A percentile compares a stretch with the other conserved stretches of the same genome.
These are phyloP conservation scores for Delonix regia DNA, from an alignment of 306 rosid genomes.

Conservation along the genomic window DNA sequence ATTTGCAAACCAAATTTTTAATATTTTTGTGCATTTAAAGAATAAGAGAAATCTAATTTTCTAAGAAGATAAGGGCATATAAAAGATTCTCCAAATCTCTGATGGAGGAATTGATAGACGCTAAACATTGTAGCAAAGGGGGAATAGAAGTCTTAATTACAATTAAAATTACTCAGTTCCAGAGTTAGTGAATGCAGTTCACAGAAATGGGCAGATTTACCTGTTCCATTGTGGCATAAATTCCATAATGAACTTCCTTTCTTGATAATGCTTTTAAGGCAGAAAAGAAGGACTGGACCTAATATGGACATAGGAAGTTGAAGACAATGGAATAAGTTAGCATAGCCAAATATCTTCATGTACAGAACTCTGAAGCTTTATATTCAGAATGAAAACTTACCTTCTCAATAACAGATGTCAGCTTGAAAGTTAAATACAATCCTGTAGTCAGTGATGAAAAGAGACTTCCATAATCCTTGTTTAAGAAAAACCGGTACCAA, in stretches of 20 bases:
- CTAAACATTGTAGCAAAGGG: slow-evolving; percentile 12
- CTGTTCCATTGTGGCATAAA: slow-evolving; percentile 83
- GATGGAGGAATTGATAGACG: not conserved
- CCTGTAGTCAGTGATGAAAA: slow-evolving; percentile 92
- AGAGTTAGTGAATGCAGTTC: not conserved
- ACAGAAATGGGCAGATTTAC: slow-evolving; percentile 39
- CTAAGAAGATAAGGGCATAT: not conserved
- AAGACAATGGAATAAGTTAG: slow-evolving; percentile 7
- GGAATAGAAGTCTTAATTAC: not conserved
- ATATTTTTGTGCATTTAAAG: not conserved
- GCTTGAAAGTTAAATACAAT: slow-evolving; percentile 88
- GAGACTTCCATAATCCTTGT: slow-evolving; percentile 85
- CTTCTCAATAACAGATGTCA: slow-evolving; percentile 87
- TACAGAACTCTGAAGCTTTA: slow-evolving; percentile 4
- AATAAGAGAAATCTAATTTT: not conserved
- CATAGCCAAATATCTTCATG: slow-evolving; percentile 21
- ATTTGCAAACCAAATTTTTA: not conserved
- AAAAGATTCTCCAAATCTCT: not conserved
- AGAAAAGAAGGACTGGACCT: slow-evolving; percentile 77
- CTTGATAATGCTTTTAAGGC: slow-evolving; percentile 76
- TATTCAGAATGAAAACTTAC: slow-evolving; percentile 41
- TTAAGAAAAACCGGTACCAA: slow-evolving; percentile 88
- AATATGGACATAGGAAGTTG: slow-evolving; percentile 8
- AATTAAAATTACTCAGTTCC: slow-evolving; percentile 7
- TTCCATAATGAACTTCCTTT: slow-evolving; percentile 83